phyloP scores from a whole-genome alignment of 352 stramenopile genomes.

The Phytophthora hibernalis region DNA sequence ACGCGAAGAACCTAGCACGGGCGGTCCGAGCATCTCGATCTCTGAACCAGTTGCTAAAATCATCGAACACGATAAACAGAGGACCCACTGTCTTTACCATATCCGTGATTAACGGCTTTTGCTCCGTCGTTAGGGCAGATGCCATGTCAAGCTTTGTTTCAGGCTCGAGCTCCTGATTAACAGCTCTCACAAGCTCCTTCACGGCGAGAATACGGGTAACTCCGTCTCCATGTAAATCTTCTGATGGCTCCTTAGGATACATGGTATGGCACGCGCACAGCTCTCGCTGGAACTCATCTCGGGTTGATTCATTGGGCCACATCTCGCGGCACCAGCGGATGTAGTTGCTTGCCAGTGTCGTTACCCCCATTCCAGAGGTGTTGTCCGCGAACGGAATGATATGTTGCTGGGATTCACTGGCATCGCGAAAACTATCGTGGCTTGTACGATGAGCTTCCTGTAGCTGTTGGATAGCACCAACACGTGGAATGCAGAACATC shows the following conservation, averaged over 20 bases:
- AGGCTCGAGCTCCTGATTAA: neutral
- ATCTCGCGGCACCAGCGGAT: neutral
- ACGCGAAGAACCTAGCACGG: neutral
- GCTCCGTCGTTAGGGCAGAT: neutral
- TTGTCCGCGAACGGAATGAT: neutral
- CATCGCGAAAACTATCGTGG: neutral
- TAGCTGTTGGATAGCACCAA: neutral
- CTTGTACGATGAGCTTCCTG: neutral
- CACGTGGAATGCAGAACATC: neutral
- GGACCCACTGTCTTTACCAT: neutral
- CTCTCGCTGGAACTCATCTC: neutral
- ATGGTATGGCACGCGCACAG: neutral
- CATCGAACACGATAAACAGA: constrained; percentile 2
- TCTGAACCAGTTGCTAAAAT: neutral
- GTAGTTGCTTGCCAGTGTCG: neutral
- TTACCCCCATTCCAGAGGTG: neutral
- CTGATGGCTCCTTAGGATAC: neutral
- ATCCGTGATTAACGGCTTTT: neutral
- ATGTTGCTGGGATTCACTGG: neutral
- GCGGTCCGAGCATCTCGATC: neutral
- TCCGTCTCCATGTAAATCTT: neutral
- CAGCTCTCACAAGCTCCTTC: neutral
- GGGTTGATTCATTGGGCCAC: neutral
- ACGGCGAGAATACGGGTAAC: neutral
- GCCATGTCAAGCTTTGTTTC: neutral